Conservation (phyloP, 306 rosid species). For the Dryas alaskensis region DNA sequence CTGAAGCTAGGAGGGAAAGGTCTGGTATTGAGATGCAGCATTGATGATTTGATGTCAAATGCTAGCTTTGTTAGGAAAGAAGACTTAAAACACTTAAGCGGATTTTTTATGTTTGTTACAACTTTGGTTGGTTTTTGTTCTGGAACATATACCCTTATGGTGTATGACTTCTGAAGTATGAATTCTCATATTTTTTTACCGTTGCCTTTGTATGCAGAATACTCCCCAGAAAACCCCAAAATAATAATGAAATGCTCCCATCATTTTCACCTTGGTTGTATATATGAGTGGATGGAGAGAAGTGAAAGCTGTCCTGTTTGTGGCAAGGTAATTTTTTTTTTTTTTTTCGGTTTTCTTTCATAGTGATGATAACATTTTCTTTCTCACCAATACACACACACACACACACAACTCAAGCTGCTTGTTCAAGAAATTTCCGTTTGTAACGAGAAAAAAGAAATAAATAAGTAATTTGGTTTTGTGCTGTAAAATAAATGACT, state of each 20-base stretch:
- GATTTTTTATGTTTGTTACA: slow-evolving; percentile 16
- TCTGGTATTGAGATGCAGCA: background rate
- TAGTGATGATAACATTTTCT: background rate
- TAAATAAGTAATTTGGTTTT: background rate
- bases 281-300: slow-evolving; percentile 99
- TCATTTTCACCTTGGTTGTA: slow-evolving; percentile 99
- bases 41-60: background rate
- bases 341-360: background rate
- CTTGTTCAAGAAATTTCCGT: background rate
- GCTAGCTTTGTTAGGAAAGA: slow-evolving; percentile 18
- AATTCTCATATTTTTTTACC: slow-evolving; percentile 25
- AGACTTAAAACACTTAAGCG: background rate
- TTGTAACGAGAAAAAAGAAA: too few species aligned
- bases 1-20: background rate
- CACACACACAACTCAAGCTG: background rate
- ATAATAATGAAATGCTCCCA: slow-evolving; percentile 89
- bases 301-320: slow-evolving; percentile 99
- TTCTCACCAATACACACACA: too few species aligned
- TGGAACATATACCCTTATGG: slow-evolving; percentile 11
- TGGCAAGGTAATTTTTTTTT: slow-evolving; percentile 65
- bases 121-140: slow-evolving; percentile 11
- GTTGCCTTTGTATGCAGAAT: slow-evolving; percentile 52
- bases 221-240: slow-evolving; percentile 86
- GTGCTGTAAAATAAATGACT: background rate
- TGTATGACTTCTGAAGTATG: slow-evolving; percentile 6